These are phyloP conservation scores for Tarenaya hassleriana DNA, from an alignment of 345 rosid species.

Conservation along the genomic window DNA sequence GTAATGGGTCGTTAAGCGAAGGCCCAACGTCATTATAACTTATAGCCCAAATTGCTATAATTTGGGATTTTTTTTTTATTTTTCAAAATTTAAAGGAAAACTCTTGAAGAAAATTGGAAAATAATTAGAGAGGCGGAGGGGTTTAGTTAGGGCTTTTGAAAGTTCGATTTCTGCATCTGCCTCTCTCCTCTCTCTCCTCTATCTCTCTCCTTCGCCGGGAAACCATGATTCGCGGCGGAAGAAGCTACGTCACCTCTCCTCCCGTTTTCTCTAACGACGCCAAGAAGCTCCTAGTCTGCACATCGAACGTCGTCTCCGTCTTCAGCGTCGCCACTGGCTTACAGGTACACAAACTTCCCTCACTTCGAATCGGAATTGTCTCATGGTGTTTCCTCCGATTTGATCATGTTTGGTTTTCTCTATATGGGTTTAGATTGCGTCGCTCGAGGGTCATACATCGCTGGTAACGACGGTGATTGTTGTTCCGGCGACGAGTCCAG, in stretches of 20 bases:
- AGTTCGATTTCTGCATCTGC: constrained; percentile 1
- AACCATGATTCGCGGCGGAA: constrained; percentile 78
- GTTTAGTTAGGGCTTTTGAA: constrained; percentile 32
- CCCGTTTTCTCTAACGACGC: constrained; percentile 94
- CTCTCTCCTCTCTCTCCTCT: constrained; percentile 15
- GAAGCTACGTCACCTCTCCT: constrained; percentile 56
- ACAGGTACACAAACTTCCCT: constrained; percentile 35
- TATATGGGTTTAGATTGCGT: constrained; percentile 35
- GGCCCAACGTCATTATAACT: too few relatives aligned
- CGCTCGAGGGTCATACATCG: constrained; percentile 80
- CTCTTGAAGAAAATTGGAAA: not conserved
- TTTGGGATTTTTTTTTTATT: not conserved
- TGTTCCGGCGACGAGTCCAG: constrained; percentile 54
- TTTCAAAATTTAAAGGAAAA: not conserved
- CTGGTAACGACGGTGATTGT: constrained; percentile 68
- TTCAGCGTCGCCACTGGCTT: constrained; percentile 85
- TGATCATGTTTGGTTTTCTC: not conserved
- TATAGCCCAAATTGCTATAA: too few relatives aligned
- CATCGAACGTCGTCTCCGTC: constrained; percentile 62
- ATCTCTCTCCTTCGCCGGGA: constrained; percentile 7
- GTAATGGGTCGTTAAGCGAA: too few relatives aligned
- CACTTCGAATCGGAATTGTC: not conserved
- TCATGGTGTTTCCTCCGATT: not conserved
- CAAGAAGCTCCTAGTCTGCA: constrained; percentile 74
- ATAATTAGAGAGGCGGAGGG: not conserved